Evolutionary conservation across 805 yeast genomes (phyloP), one percentile per base, ranked within the genome.

Genomic region (Starmerella etchellsii): DNA sequence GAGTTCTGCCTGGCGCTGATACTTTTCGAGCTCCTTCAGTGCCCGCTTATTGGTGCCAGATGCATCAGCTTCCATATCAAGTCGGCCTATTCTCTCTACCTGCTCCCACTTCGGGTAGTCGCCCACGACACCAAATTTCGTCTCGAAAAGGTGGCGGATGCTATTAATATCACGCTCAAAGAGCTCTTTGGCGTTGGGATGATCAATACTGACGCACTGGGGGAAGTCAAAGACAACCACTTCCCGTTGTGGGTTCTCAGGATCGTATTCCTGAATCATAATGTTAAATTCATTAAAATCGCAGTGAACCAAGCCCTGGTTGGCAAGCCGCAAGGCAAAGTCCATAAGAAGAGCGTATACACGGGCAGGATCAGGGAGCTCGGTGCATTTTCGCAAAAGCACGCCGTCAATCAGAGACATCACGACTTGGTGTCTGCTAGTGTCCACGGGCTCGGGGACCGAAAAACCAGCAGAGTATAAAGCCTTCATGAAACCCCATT

Each of bases 181-280:
- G 59, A 83, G 87, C 42, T 69, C 72, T 47, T 78, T 78, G 6
- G 97, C 96, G 58, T 91, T 95, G 3, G 67, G 69, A 57, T 91
- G 99, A 50, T 81, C 87, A 34, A 82, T 81, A 19, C 95, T 83
- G 15, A 91, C 81, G 74, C 96, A 88, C 62, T 91, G 99, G 3
- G 99, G 99, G 68, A 91, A 91, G 68, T 91, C 99, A 54, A 91
- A 88, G 22, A 91, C 95, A 18, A 87, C 79, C 54, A 85, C 83
- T 37, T 82, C 91, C 32, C 64, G 62, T 41, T 76, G 82, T 7
- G 67, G 65, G 33, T 52, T 33, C 30, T 51, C 53, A 25, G 58
- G 59, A 27, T 56, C 56, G 31, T 58, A 50, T 47, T 80, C 80
- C 31, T 81, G 68, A 24, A 84, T 76, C 72, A 91, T 83, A 51